phyloP scores from a whole-genome alignment of 2,329 filamentous ascomycete genomes.

The Fusarium neocosmosporiellum region DNA sequence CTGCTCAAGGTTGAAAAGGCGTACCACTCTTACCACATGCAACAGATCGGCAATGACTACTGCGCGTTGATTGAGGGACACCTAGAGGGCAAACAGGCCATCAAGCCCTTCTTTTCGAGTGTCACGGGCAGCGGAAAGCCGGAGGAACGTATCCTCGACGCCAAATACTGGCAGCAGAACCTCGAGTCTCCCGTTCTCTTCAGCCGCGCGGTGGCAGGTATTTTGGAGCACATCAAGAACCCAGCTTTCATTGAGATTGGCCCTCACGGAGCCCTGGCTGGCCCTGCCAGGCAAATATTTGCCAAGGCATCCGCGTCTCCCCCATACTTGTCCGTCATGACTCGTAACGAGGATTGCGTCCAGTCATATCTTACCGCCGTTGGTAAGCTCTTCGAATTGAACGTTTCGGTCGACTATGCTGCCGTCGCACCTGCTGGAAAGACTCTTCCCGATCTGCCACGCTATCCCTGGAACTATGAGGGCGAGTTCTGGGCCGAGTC shows the following conservation, averaged over 20 bases:
- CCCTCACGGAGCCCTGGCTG: constrained; percentile 40
- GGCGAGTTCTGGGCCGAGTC: too few relatives aligned
- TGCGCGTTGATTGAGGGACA: constrained; percentile 15
- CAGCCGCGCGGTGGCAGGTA: constrained; percentile 17
- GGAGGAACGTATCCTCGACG: constrained; percentile 11
- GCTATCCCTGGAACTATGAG: too few relatives aligned
- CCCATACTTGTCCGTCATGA: background rate
- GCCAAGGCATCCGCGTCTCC: too few relatives aligned
- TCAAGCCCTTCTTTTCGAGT: constrained; percentile 4
- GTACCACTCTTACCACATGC: constrained; percentile 56
- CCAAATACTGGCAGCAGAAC: constrained; percentile 45
- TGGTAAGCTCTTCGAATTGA: too few relatives aligned
- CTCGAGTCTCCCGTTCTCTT: constrained; percentile 46
- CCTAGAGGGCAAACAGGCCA: background rate
- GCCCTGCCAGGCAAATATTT: constrained; percentile 25
- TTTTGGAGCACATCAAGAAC: background rate
- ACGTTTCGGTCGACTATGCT: too few relatives aligned
- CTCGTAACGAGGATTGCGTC: background rate
- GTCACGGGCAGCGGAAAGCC: constrained; percentile 3
- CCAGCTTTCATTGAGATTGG: constrained; percentile 41
- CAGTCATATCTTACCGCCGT: background rate
- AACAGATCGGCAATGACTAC: constrained; percentile 41
- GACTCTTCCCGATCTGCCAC: too few relatives aligned
- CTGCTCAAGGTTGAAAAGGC: constrained; percentile 52
- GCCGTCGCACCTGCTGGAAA: too few relatives aligned